Base-by-base conservation (phyloP, 192 early-diverging fungal species). In the Podila horticola region DNA sequence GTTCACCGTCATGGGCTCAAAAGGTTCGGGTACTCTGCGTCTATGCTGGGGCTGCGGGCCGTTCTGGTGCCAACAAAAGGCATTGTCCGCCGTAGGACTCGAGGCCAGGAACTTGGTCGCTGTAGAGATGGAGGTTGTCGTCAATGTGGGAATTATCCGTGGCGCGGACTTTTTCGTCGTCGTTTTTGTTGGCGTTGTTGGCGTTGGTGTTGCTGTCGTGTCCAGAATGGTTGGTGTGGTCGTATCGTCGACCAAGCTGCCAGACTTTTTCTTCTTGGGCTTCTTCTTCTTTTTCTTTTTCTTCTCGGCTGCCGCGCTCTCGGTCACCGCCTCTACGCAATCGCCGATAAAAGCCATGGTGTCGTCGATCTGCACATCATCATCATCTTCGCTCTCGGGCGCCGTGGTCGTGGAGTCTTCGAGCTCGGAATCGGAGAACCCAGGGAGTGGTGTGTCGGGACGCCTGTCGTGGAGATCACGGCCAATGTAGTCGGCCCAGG, bases 201-300 rank as follows among this genome's bases (percentile, higher is more conserved):
- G 2, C 20, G 51, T 52, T 20, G 52, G 19, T 24, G 20, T 22
- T 55, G 52, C 13, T 24, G 52, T 55, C n/a, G 52, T 26, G 52
- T 55, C 52, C n/a, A 24, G n/a, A n/a, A 10, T 24, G 7, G 0
- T 26, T 26, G 52, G 52, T 8, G 6, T n/a, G 7, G 4, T 52
- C 52, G 24, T 55, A 1, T 55, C 24, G 52, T 52, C n/a, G 15
- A 45, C 12, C 52, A 24, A 9, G 22, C 24, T 22, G 7, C 24
- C 24, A 10, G 20, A 24, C 52, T 55, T 55, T 55, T 55, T 55
- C 20, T 55, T 55, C 52, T 55, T 55, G n/a, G n/a, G 1, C 52
- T 26, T 55, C n/a, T 22, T 55, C 52, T 55, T 55, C 52, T 55
- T 55, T 26, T 55, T 55, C 52, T 55, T n/a, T 22, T 55, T 55